phyloP scores from a whole-genome alignment of 768 basidiomycete genomes.

The Xerocomellus amylosporus region DNA sequence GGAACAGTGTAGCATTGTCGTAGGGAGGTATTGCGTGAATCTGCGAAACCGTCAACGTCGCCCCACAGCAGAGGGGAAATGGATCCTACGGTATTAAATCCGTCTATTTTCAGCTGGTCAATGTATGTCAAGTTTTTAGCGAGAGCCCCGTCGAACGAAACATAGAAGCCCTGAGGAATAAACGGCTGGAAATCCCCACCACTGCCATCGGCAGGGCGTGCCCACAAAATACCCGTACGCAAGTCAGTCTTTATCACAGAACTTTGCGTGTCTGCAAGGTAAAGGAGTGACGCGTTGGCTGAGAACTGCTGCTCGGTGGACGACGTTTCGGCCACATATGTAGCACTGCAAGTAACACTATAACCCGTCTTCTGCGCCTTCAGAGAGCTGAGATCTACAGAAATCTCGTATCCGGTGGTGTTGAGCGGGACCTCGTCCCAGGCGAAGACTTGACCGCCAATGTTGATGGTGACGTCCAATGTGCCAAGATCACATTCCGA shows the following conservation, averaged over 20 bases:
- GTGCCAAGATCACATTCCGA: constrained; percentile 7
- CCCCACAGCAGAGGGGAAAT: background rate
- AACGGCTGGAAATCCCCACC: constrained; percentile 36
- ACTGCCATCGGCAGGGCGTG: constrained; percentile 30
- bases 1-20: constrained; percentile 45
- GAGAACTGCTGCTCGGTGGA: constrained; percentile 29
- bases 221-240: constrained; percentile 44
- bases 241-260: constrained; percentile 49
- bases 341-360: constrained; percentile 36
- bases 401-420: constrained; percentile 35
- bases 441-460: constrained; percentile 23
- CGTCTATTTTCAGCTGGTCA: constrained; percentile 57
- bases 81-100: constrained; percentile 31
- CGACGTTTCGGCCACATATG: constrained; percentile 13
- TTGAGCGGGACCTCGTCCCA: constrained; percentile 39
- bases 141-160: constrained; percentile 54
- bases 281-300: constrained; percentile 35
- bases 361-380: constrained; percentile 30
- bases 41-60: constrained; percentile 37
- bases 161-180: constrained; percentile 75
- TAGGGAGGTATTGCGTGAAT: constrained; percentile 74
- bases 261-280: constrained; percentile 37
- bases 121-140: constrained; percentile 50
- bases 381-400: constrained; percentile 32
- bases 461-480: constrained; percentile 30